A percentile compares a stretch with the other conserved stretches of the same genome.
Conservation (phyloP, 352 stramenopile genomes). For the Pythium rhizo-oryzae region DNA sequence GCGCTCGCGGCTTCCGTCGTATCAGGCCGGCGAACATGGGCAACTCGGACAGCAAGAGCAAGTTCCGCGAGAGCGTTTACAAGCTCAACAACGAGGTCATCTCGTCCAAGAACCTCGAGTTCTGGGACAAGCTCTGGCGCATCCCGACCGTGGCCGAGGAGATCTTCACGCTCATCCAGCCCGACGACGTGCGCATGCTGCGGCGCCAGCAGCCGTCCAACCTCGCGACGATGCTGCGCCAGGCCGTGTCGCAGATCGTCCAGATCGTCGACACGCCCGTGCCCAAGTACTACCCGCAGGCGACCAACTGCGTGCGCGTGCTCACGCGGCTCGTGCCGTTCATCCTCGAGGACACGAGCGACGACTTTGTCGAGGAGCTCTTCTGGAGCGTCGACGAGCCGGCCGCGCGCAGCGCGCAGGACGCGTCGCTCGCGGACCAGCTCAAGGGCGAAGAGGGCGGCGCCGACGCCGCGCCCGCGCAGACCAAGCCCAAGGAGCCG, state of each 20-base stretch:
- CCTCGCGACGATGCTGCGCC: conserved; percentile 80
- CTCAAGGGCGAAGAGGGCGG: conserved; percentile 35
- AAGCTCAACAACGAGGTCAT: conserved; percentile 91
- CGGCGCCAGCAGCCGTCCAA: conserved; percentile 83
- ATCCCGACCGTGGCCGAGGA: conserved; percentile 88
- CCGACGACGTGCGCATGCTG: conserved; percentile 88
- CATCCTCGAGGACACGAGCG: conserved; percentile 77
- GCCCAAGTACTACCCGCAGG: conserved; percentile 89
- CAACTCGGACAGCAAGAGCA: conserved; percentile 91
- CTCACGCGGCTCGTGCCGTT: conserved; percentile 84
- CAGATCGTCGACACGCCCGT: conserved; percentile 89
- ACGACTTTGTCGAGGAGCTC: conserved; percentile 84
- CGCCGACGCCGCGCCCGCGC: not conserved
- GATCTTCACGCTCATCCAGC: conserved; percentile 91
- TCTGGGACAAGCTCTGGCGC: conserved; percentile 91
- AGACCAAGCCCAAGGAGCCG: conserved; percentile 30
- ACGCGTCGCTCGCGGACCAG: conserved; percentile 43
- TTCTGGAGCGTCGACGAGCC: conserved; percentile 67
- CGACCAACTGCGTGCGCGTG: conserved; percentile 84
- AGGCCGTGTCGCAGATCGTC: conserved; percentile 80
- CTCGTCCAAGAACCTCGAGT: conserved; percentile 86
- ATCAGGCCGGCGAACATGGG: conserved; percentile 71
- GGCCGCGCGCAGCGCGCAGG: conserved; percentile 22
- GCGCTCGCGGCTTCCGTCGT: too few species aligned
- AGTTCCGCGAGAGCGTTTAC: conserved; percentile 91